Percentiles rank a stretch among this genome's conserved stretches.
phyloP scores from a whole-genome alignment of 2,329 filamentous ascomycete species.

The Alternaria gaisen region DNA sequence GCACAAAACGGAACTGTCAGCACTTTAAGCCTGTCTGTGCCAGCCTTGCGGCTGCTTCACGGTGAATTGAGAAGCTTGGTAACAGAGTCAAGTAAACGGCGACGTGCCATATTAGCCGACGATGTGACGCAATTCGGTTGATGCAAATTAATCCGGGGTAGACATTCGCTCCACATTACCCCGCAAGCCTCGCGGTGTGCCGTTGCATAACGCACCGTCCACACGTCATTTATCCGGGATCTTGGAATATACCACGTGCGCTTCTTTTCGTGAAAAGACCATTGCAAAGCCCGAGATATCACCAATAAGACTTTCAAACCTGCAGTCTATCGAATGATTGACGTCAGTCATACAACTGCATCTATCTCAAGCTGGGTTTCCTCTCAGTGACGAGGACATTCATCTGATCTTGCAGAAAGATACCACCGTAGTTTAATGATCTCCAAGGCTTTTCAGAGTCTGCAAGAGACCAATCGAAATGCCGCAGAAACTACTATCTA shows the following conservation, averaged over 20 bases:
- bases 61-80: not conserved
- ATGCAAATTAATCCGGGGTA: constrained; percentile 11
- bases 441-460: constrained; percentile 33
- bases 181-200: not conserved
- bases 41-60: not conserved
- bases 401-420: constrained; percentile 33
- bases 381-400: constrained; percentile 34
- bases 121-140: not conserved
- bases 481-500: constrained; percentile 22
- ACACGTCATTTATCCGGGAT: not conserved
- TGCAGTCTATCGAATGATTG: not conserved
- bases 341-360: not conserved
- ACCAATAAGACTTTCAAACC: not conserved
- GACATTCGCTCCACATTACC: constrained; percentile 15
- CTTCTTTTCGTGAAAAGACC: too few species aligned
- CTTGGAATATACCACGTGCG: not conserved
- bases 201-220: not conserved
- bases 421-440: constrained; percentile 27
- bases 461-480: constrained; percentile 37
- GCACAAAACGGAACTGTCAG: not conserved
- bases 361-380: not conserved
- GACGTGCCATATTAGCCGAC: constrained; percentile 2
- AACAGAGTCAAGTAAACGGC: not conserved
- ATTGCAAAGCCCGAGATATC: not conserved
- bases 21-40: not conserved